phyloP scores from a whole-genome alignment of 495 filamentous ascomycete species.

The Neurospora terricola region DNA sequence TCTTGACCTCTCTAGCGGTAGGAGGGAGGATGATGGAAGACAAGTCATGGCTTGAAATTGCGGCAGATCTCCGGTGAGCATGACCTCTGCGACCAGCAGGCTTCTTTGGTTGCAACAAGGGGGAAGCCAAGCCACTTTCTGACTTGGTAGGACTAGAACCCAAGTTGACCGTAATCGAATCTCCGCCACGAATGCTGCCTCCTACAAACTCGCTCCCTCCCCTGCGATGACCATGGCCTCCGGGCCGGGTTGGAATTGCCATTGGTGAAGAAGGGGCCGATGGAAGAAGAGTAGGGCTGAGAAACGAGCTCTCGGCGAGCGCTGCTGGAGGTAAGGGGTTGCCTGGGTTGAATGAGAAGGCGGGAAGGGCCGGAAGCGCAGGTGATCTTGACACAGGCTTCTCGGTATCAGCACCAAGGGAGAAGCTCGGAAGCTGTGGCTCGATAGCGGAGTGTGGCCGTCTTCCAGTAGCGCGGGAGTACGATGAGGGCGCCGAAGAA shows the following conservation, averaged over 20 bases:
- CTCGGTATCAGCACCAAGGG: slow-evolving; percentile 9
- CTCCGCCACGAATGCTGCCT: slow-evolving; percentile 51
- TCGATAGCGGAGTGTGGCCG: slow-evolving; percentile 40
- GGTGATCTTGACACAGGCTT: slow-evolving; percentile 24
- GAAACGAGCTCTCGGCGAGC: slow-evolving; percentile 21
- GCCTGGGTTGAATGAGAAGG: slow-evolving; percentile 58
- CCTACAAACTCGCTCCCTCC: slow-evolving; percentile 74
- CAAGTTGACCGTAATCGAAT: slow-evolving; percentile 40
- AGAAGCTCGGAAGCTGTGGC: slow-evolving; percentile 11
- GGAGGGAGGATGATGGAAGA: slow-evolving; percentile 57
- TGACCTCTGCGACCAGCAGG: slow-evolving; percentile 54
- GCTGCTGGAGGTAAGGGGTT: slow-evolving; percentile 16
- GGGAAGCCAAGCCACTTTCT: slow-evolving; percentile 44
- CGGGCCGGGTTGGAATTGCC: slow-evolving; percentile 32
- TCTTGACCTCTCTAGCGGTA: slow-evolving; percentile 34
- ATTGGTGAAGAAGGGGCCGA: slow-evolving; percentile 32
- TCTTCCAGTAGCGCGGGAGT: slow-evolving; percentile 33
- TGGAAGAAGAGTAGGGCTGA: slow-evolving; percentile 33
- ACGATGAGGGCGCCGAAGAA: slow-evolving; percentile 37
- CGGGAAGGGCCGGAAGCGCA: slow-evolving; percentile 48
- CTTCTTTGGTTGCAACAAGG: slow-evolving; percentile 37
- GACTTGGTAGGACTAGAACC: slow-evolving; percentile 56
- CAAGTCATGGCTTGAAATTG: slow-evolving; percentile 77
- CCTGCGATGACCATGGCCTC: slow-evolving; percentile 52
- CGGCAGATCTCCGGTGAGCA: slow-evolving; percentile 76